phyloP scores from a whole-genome alignment of 2,329 filamentous ascomycete species.

The Leptoxyphium fumago region DNA sequence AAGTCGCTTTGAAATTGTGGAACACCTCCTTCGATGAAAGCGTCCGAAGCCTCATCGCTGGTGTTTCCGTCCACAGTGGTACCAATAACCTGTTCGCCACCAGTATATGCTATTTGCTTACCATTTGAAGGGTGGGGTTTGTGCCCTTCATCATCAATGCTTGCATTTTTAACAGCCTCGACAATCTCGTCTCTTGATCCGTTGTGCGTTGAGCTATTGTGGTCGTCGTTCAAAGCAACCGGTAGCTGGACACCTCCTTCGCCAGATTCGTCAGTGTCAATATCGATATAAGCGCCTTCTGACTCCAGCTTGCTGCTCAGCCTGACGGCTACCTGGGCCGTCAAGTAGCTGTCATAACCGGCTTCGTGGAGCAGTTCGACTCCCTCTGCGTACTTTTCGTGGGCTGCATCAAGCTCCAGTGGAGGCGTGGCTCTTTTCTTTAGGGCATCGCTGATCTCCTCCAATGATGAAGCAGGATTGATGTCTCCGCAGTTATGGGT shows the following conservation, averaged over 20 bases:
- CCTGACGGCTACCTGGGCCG: conserved; percentile 43
- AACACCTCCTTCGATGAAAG: conserved; percentile 23
- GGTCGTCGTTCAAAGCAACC: background rate
- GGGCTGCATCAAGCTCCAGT: conserved; percentile 24
- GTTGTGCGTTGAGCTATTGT: background rate
- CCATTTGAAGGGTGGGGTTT: too few species aligned
- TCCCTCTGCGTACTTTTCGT: conserved; percentile 25
- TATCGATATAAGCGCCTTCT: conserved; percentile 20
- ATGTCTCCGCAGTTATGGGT: conserved; percentile 40
- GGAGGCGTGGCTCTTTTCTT: conserved; percentile 26
- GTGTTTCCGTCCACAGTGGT: background rate
- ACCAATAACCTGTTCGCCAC: background rate
- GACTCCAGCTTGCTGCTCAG: conserved; percentile 38
- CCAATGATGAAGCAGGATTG: conserved; percentile 33
- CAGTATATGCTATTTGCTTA: too few species aligned
- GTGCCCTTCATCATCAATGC: background rate
- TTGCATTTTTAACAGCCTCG: background rate
- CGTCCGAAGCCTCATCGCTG: background rate
- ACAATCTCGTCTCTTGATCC: too few species aligned
- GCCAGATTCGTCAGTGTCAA: conserved; percentile 4
- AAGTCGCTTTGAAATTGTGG: conserved; percentile 38
- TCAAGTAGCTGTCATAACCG: conserved; percentile 48
- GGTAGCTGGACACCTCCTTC: conserved; percentile 7
- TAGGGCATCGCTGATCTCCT: conserved; percentile 33
- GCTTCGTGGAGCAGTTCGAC: conserved; percentile 40